phyloP scores from a whole-genome alignment of 1,139 yeast genomes.

The Candida mesenterica region DNA sequence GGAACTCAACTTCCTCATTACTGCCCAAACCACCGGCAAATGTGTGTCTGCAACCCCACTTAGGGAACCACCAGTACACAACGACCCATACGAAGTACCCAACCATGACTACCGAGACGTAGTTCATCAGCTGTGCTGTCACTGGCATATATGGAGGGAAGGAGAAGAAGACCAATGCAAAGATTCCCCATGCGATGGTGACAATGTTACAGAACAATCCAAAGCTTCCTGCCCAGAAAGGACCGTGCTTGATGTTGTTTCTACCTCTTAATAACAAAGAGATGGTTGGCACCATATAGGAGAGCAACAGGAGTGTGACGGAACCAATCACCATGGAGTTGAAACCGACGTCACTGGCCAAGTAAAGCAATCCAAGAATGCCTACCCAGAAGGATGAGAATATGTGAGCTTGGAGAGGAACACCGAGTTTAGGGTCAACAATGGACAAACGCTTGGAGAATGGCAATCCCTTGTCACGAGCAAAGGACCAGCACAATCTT shows the following conservation, averaged over 20 bases:
- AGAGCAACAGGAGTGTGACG: conserved; percentile 42
- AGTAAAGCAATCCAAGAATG: conserved; percentile 40
- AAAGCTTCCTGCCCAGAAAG: conserved; percentile 57
- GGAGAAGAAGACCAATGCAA: conserved; percentile 62
- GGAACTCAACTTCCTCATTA: conserved; percentile 46
- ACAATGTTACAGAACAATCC: conserved; percentile 58
- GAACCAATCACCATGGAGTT: conserved; percentile 48
- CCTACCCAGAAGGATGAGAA: conserved; percentile 40
- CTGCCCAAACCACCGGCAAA: conserved; percentile 47
- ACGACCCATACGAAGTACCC: conserved; percentile 54
- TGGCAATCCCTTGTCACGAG: conserved; percentile 60
- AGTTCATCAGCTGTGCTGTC: conserved; percentile 62
- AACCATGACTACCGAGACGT: conserved; percentile 63
- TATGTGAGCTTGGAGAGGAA: conserved; percentile 46
- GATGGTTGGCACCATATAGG: conserved; percentile 41
- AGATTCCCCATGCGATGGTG: conserved; percentile 56
- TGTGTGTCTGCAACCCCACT: conserved; percentile 37
- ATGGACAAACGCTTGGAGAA: conserved; percentile 40
- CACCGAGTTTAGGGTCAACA: conserved; percentile 42
- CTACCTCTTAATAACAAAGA: conserved; percentile 60
- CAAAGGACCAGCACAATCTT: conserved; percentile 72
- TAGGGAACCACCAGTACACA: conserved; percentile 57
- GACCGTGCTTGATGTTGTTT: conserved; percentile 61
- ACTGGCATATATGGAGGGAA: conserved; percentile 71
- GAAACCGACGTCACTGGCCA: conserved; percentile 44